A percentile compares a stretch with the other conserved stretches of the same genome.
Evolutionary conservation across 345 rosid species (phyloP).

Genomic region (Bruguiera parviflora): DNA sequence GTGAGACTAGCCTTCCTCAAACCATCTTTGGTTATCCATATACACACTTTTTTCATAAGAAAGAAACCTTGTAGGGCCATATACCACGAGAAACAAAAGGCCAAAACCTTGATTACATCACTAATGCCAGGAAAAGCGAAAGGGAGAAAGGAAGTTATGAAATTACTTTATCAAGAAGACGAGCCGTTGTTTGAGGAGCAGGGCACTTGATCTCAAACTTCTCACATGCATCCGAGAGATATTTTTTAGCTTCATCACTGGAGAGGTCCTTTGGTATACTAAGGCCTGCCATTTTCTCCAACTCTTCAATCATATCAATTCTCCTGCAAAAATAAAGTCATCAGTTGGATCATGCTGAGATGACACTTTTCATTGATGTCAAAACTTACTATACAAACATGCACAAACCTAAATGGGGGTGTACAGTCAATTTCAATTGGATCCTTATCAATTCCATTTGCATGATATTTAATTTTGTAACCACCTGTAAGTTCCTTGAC

Average conservation of each 20-base stretch:
- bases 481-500: constrained; percentile 84
- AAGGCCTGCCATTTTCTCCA: constrained; percentile 86
- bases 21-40: no score
- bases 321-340: constrained; percentile 42
- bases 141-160: constrained; percentile 5
- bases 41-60: no score
- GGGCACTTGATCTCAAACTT: constrained; percentile 84
- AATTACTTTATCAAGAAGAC: constrained; percentile 81
- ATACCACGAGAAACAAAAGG: no score
- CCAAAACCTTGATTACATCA: no score
- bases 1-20: no score
- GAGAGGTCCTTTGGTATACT: constrained; percentile 81
- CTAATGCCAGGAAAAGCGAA: neutral
- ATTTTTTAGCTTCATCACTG: constrained; percentile 76
- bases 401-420: constrained; percentile 83
- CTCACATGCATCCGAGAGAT: constrained; percentile 60
- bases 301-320: constrained; percentile 84
- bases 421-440: constrained; percentile 95
- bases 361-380: neutral
- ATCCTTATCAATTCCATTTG: constrained; percentile 77
- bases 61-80: no score
- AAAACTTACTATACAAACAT: neutral
- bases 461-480: constrained; percentile 81
- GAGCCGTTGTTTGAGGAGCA: constrained; percentile 87
- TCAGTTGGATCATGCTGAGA: neutral